Evolutionary conservation across 1,284 basidiomycete genomes (phyloP).

Genomic region (Heterobasidion annosum): DNA sequence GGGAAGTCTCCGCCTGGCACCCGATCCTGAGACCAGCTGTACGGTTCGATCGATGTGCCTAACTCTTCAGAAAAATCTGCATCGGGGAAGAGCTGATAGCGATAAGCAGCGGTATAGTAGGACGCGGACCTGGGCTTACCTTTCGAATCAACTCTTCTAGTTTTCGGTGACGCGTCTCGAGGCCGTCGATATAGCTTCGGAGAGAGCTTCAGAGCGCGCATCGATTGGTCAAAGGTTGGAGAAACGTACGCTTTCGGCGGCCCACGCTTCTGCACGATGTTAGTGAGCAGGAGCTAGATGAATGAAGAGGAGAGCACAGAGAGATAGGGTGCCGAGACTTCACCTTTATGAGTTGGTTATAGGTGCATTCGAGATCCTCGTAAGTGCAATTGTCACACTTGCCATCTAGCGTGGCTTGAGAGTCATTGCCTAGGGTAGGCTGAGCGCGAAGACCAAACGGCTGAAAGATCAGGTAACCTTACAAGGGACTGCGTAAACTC

Average conservation of each 20-base stretch:
- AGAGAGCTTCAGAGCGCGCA: neutral
- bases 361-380: constrained; percentile 4
- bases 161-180: constrained; percentile 64
- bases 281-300: too few species aligned
- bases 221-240: neutral
- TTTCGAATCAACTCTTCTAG: constrained; percentile 60
- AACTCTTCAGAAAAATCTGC: constrained; percentile 39
- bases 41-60: constrained; percentile 37
- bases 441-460: too few species aligned
- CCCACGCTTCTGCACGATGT: constrained; percentile 5
- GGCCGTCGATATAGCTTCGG: constrained; percentile 57
- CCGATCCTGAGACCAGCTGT: constrained; percentile 27
- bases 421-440: constrained; percentile 3
- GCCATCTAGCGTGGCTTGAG: neutral
- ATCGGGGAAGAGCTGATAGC: constrained; percentile 35
- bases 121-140: constrained; percentile 25
- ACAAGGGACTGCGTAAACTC: neutral
- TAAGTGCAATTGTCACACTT: constrained; percentile 7
- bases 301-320: too few species aligned
- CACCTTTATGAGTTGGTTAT: constrained; percentile 9
- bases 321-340: neutral
- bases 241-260: constrained; percentile 21
- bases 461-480: neutral
- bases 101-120: neutral
- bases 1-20: neutral